phyloP scores from a whole-genome alignment of 2,329 filamentous ascomycete species.

The Pleurostoma richardsiae region DNA sequence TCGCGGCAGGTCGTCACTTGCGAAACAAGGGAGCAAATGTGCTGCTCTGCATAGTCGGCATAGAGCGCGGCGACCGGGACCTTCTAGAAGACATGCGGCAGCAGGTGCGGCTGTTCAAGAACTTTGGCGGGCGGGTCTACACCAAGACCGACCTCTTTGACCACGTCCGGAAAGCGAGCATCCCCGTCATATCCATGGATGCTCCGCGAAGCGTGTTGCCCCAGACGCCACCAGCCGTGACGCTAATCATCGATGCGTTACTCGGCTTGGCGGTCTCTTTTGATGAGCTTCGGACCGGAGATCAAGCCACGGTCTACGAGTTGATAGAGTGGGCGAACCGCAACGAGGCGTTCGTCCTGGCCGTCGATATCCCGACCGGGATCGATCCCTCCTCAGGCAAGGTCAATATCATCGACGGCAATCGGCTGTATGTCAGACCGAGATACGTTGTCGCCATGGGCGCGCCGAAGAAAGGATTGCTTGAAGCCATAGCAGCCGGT shows the following conservation, averaged over 20 bases:
- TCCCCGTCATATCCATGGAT: conserved; percentile 27
- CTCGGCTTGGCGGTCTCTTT: conserved; percentile 84
- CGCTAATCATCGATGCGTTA: conserved; percentile 83
- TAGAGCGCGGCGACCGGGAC: conserved; percentile 75
- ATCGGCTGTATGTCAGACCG: conserved; percentile 73
- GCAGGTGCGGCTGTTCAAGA: conserved; percentile 79
- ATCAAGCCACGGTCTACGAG: conserved; percentile 80
- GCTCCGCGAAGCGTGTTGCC: conserved; percentile 23
- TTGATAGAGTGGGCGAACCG: conserved; percentile 93
- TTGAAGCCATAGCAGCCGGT: conserved; percentile 67
- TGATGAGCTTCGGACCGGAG: conserved; percentile 77
- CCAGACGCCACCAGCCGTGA: conserved; percentile 57
- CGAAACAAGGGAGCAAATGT: conserved; percentile 78
- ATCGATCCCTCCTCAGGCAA: conserved; percentile 74
- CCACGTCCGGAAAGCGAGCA: conserved; percentile 43
- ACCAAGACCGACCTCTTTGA: conserved; percentile 58
- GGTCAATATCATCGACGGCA: conserved; percentile 64
- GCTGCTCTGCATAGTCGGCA: conserved; percentile 76
- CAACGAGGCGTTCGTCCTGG: conserved; percentile 74
- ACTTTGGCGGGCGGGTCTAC: conserved; percentile 71
- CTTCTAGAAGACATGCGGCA: conserved; percentile 74
- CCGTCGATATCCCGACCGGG: conserved; percentile 88
- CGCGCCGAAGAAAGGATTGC: conserved; percentile 77
- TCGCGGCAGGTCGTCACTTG: conserved; percentile 82
- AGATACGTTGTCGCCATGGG: conserved; percentile 82